Evolutionary conservation across 2,329 filamentous ascomycete genomes (phyloP).

Genomic region (Diaporthe sp.): DNA sequence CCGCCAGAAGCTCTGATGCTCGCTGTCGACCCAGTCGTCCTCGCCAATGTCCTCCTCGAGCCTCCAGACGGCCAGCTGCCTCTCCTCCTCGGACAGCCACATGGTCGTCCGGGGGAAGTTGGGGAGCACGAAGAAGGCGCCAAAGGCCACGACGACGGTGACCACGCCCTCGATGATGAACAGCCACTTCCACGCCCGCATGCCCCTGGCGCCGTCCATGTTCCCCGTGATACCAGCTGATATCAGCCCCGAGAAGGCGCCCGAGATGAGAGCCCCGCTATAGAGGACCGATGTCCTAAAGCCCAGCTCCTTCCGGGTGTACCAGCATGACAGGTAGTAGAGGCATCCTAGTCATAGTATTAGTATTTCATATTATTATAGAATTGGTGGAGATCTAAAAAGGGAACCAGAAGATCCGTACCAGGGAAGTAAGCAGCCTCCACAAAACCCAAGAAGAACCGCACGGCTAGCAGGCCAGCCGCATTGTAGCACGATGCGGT

Average conservation of each 20-base stretch:
- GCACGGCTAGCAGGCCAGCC: constrained; percentile 55
- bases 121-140: constrained; percentile 70
- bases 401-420: background rate
- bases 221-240: constrained; percentile 72
- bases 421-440: constrained; percentile 55
- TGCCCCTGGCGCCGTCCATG: constrained; percentile 68
- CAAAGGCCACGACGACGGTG: constrained; percentile 69
- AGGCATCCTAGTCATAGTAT: constrained; percentile 56
- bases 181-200: constrained; percentile 74
- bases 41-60: constrained; percentile 76
- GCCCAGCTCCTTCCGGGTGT: constrained; percentile 74
- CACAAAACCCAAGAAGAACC: constrained; percentile 60
- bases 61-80: constrained; percentile 70
- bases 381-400: too few species aligned
- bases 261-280: constrained; percentile 74
- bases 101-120: constrained; percentile 52
- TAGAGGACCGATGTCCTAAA: constrained; percentile 70
- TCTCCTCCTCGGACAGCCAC: constrained; percentile 71
- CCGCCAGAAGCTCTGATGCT: constrained; percentile 68
- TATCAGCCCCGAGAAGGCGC: constrained; percentile 75
- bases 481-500: constrained; percentile 55
- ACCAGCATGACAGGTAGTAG: constrained; percentile 74
- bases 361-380: background rate
- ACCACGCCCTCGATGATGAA: constrained; percentile 76
- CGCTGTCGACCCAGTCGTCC: constrained; percentile 71